Percentiles rank a stretch among this genome's conserved stretches.
Evolutionary conservation across 2,329 filamentous ascomycete genomes (phyloP).

Genomic region (Fusarium sororula): DNA sequence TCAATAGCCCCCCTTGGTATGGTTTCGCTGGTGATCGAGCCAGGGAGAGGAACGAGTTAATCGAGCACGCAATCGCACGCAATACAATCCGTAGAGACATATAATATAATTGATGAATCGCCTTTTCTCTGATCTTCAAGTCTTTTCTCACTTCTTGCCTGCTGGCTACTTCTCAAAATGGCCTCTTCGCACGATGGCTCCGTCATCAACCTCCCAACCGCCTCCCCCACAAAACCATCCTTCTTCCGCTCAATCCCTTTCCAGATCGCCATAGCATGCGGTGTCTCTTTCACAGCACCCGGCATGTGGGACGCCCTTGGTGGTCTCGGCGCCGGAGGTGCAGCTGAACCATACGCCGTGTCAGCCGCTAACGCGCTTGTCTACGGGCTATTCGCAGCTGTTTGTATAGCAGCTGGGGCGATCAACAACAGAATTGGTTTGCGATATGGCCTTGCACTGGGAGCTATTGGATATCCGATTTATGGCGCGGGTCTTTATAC

Average conservation of each 20-base stretch:
- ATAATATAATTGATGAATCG: not conserved
- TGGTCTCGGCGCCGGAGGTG: conserved; percentile 53
- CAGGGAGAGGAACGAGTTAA: not conserved
- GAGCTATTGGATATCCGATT: conserved; percentile 10
- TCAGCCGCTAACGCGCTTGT: conserved; percentile 16
- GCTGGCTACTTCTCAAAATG: not conserved
- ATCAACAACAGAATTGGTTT: conserved; percentile 10
- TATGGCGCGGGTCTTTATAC: conserved; percentile 17
- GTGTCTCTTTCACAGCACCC: conserved; percentile 37
- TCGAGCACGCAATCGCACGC: conserved; percentile 26
- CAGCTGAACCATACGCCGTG: conserved; percentile 66
- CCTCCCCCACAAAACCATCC: not conserved
- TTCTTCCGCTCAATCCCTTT: conserved; percentile 32
- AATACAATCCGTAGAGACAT: not conserved
- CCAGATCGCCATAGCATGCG: conserved; percentile 29
- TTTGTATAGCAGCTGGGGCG: conserved; percentile 14
- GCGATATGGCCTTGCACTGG: not conserved
- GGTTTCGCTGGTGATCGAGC: conserved; percentile 1
- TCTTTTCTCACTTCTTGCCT: no score
- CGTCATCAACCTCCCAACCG: not conserved
- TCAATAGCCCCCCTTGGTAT: not conserved
- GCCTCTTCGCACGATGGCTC: conserved; percentile 9
- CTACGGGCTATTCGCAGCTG: conserved; percentile 3
- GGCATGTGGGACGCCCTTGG: conserved; percentile 43
- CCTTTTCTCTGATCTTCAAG: not conserved